A percentile compares a stretch with the other conserved stretches of the same genome.
Evolutionary conservation across 306 rosid species (phyloP).

Genomic region (Trifolium dubium): DNA sequence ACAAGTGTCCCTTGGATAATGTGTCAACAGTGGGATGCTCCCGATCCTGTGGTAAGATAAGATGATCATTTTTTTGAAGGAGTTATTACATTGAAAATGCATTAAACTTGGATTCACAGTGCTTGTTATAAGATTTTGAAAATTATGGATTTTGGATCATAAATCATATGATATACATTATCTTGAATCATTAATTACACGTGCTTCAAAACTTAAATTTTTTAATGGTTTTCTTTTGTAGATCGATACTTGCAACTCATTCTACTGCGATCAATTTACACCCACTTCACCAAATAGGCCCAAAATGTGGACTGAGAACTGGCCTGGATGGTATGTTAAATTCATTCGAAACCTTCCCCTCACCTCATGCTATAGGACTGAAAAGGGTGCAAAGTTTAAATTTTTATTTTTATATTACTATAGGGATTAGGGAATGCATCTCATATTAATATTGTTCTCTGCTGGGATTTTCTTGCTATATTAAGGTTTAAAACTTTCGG

Average conservation of each 20-base stretch:
- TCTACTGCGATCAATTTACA: conserved; percentile 86
- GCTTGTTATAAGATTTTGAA: conserved; percentile 25
- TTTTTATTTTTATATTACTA: conserved; percentile 27
- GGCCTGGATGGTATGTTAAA: conserved; percentile 92
- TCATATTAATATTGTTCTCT: conserved; percentile 23
- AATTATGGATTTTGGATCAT: background rate
- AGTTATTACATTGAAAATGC: conserved; percentile 25
- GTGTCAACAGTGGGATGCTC: conserved; percentile 99
- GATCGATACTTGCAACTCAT: conserved; percentile 92
- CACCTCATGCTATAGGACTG: conserved; percentile 1
- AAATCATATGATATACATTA: background rate
- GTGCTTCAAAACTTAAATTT: conserved; percentile 11
- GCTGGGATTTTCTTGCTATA: conserved; percentile 35
- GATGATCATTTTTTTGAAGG: conserved; percentile 31
- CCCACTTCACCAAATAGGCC: conserved; percentile 89
- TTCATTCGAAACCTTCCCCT: conserved; percentile 21
- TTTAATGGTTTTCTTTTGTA: conserved; percentile 41
- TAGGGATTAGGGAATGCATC: conserved; percentile 36
- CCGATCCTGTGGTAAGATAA: conserved; percentile 80
- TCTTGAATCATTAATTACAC: conserved; percentile 13
- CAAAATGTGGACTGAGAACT: conserved; percentile 95
- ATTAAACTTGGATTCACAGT: conserved; percentile 1
- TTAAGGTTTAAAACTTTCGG: conserved; percentile 95
- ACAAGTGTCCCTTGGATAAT: conserved; percentile 92
- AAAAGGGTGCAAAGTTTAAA: conserved; percentile 3